Evolutionary conservation across 805 yeast genomes (phyloP).

Genomic region (Candida easanensis): DNA sequence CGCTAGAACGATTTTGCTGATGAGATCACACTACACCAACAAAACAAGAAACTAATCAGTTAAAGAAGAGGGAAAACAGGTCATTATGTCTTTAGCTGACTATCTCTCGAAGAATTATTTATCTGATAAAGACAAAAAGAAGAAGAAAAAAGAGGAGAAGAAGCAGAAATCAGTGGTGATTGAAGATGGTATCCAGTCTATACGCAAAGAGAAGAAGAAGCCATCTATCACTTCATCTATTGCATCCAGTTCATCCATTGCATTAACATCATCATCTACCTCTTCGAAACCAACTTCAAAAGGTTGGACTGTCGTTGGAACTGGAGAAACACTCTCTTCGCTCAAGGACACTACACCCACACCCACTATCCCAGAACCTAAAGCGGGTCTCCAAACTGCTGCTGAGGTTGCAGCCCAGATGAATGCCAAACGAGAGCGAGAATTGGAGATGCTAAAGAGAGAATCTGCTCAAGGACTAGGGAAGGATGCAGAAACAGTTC

Average conservation of each 20-base stretch:
- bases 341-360: no score
- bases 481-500: slow-evolving; percentile 38
- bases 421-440: slow-evolving; percentile 29
- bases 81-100: slow-evolving; percentile 45
- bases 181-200: slow-evolving; percentile 19
- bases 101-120: slow-evolving; percentile 43
- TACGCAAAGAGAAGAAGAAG: slow-evolving; percentile 13
- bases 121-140: slow-evolving; percentile 27
- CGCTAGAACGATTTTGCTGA: no score
- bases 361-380: slow-evolving; percentile 27
- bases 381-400: slow-evolving; percentile 47
- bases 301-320: slow-evolving; percentile 26
- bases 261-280: background rate
- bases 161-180: slow-evolving; percentile 16
- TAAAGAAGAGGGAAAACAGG: no score
- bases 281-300: background rate
- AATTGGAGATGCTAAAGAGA: slow-evolving; percentile 17
- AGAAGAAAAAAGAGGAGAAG: slow-evolving; percentile 21
- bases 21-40: no score
- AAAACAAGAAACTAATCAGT: no score
- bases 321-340: slow-evolving; percentile 14
- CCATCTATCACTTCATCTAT: slow-evolving; percentile 3
- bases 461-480: slow-evolving; percentile 13
- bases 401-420: slow-evolving; percentile 38
- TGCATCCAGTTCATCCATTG: background rate